Evolutionary conservation across 2,329 filamentous ascomycete species (phyloP).

Genomic region (Penicillium sp.): DNA sequence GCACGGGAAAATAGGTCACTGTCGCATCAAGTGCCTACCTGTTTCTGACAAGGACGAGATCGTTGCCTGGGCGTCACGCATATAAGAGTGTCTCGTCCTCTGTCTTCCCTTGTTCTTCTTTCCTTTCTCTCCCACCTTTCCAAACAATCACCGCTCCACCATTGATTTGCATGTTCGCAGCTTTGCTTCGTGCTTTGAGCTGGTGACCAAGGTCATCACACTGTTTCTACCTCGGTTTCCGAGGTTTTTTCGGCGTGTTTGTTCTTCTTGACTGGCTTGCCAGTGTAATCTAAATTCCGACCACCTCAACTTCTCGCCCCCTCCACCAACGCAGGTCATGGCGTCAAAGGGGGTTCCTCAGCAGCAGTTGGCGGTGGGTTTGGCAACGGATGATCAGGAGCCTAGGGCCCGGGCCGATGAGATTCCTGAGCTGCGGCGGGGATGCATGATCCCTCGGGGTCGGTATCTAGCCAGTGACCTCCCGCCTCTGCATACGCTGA

Average conservation of each 20-base stretch:
- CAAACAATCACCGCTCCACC: background rate
- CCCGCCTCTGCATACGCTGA: slow-evolving; percentile 28
- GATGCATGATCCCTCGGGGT: background rate
- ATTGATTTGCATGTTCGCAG: background rate
- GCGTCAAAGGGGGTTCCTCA: background rate
- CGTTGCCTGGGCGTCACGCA: background rate
- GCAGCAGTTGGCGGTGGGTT: background rate
- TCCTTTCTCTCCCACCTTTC: background rate
- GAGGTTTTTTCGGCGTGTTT: background rate
- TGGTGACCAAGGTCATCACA: background rate
- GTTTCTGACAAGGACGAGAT: background rate
- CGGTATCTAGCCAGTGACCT: slow-evolving; percentile 21
- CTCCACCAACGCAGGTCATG: background rate
- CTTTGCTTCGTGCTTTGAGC: background rate
- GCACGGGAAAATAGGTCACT: background rate
- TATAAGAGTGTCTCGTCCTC: no score
- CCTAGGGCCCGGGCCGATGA: slow-evolving; percentile 9
- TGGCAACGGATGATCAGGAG: background rate
- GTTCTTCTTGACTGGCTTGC: background rate
- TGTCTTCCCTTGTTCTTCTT: background rate
- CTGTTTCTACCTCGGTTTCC: background rate
- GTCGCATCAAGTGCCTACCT: background rate
- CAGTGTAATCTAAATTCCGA: background rate
- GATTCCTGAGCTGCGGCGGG: slow-evolving; percentile 25
- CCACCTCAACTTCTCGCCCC: background rate